Conservation (phyloP, 208 protist genomes). For the Sergeia podlipaevii region DNA sequence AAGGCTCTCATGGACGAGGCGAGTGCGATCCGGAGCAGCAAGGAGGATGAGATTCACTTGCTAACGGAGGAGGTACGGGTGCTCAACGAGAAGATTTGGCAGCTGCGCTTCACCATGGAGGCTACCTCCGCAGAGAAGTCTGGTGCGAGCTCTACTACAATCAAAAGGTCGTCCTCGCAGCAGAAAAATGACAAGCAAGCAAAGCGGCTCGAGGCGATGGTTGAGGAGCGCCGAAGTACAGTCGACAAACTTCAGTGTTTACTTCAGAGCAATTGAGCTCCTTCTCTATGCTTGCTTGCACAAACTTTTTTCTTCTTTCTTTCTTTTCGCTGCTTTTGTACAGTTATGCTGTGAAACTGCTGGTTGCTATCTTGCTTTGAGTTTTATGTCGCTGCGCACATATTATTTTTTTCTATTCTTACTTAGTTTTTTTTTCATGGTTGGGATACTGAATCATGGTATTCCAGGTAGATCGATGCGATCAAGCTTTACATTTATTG, state of each 20-base stretch:
- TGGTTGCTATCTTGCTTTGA: too few relatives aligned
- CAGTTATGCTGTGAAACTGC: too few relatives aligned
- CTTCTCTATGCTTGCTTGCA: too few relatives aligned
- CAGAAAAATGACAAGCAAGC: neutral
- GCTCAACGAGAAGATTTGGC: conserved; percentile 82
- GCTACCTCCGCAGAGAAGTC: neutral
- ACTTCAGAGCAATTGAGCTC: too few relatives aligned
- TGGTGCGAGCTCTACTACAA: neutral
- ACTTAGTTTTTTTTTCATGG: too few relatives aligned
- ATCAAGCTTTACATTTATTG: too few relatives aligned
- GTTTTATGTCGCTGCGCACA: too few relatives aligned
- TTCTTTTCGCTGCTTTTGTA: too few relatives aligned
- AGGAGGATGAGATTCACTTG: conserved; percentile 68
- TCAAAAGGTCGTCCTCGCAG: neutral
- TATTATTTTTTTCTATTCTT: too few relatives aligned
- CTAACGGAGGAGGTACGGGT: conserved; percentile 66
- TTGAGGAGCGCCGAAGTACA: conserved; percentile 33
- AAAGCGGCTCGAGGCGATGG: conserved; percentile 21
- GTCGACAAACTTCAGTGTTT: conserved; percentile 51
- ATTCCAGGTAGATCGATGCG: too few relatives aligned
- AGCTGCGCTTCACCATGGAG: conserved; percentile 42
- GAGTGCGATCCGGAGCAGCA: conserved; percentile 39
- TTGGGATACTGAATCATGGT: too few relatives aligned
- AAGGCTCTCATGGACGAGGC: conserved; percentile 59
- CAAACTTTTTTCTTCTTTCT: too few relatives aligned